phyloP scores from a whole-genome alignment of 2,329 filamentous ascomycete species.

The Aspergillus sergii region DNA sequence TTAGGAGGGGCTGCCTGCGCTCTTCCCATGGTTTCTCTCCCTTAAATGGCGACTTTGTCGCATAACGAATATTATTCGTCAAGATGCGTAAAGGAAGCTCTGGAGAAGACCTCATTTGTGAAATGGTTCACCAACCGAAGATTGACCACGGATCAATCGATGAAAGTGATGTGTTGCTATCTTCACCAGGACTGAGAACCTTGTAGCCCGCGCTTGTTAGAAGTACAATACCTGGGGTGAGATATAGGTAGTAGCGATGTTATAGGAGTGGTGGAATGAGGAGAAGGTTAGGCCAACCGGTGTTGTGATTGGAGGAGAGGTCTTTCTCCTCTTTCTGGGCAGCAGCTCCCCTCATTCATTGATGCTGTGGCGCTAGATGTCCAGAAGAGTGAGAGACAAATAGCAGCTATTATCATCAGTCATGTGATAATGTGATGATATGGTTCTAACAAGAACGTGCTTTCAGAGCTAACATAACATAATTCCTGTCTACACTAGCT shows the following conservation, averaged over 20 bases:
- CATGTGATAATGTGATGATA: neutral
- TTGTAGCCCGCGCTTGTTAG: neutral
- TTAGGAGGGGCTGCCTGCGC: slow-evolving; percentile 49
- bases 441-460: neutral
- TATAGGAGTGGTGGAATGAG: neutral
- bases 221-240: neutral
- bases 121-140: neutral
- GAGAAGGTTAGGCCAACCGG: neutral
- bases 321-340: slow-evolving; percentile 1
- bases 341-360: neutral
- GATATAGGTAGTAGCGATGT: neutral
- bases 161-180: neutral
- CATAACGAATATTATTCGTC: slow-evolving; percentile 62
- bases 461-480: neutral
- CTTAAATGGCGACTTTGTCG: slow-evolving; percentile 50
- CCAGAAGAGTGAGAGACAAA: neutral
- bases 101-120: slow-evolving; percentile 29
- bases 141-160: neutral
- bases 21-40: slow-evolving; percentile 56
- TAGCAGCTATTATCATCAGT: neutral
- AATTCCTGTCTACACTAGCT: neutral
- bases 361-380: neutral
- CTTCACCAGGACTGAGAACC: neutral
- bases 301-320: slow-evolving; percentile 4
- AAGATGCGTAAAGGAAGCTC: slow-evolving; percentile 51